Conservation (phyloP, 208 protist species). For the Acanthamoeba rhysodes region DNA sequence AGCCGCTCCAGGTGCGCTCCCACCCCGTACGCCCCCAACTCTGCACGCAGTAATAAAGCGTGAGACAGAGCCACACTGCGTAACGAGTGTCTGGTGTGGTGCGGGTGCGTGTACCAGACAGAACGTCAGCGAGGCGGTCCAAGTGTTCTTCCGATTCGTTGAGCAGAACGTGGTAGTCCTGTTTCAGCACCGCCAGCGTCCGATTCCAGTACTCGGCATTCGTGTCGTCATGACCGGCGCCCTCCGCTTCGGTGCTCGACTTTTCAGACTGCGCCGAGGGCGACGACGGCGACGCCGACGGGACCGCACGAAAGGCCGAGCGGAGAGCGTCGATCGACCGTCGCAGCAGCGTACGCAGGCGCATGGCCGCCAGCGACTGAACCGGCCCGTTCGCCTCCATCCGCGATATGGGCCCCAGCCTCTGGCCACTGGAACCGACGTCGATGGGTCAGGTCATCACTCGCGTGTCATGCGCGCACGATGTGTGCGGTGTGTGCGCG, state of each 20-base stretch:
- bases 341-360: background rate
- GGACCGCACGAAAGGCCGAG: background rate
- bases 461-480: too few relatives aligned
- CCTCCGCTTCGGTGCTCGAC: too few relatives aligned
- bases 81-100: too few relatives aligned
- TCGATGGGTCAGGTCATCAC: background rate
- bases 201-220: background rate
- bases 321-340: background rate
- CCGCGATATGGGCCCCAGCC: background rate
- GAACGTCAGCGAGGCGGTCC: background rate
- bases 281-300: too few relatives aligned
- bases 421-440: background rate
- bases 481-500: background rate
- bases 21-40: background rate
- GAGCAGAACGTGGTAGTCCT: background rate
- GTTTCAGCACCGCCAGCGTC: background rate
- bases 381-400: background rate
- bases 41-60: background rate
- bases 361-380: background rate
- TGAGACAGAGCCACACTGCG: too few relatives aligned
- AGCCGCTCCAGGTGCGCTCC: background rate
- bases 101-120: background rate
- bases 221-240: too few relatives aligned
- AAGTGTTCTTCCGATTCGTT: background rate
- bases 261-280: too few relatives aligned